Base-by-base conservation (phyloP, 352 stramenopile genomes). In the Globisporangium sylvaticum region DNA sequence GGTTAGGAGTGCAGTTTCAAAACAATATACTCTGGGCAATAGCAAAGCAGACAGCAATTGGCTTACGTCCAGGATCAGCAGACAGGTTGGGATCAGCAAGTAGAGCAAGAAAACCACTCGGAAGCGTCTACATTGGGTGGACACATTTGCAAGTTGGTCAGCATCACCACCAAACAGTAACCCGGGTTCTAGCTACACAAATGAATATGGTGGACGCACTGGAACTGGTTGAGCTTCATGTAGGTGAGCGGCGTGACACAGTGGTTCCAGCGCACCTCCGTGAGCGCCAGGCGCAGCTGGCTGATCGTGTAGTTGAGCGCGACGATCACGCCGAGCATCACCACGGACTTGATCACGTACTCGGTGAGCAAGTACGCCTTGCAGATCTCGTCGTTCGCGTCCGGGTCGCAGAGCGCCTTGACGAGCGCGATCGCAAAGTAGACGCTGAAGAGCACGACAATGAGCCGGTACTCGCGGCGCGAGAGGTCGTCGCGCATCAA, bases 171-270 rank as follows among this genome's bases (percentile, higher is more conserved):
- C 56, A 58, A n/a, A 57, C 37, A 65, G 39, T 1, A 9, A 37
- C 7, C 6, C 10, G 9, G 31, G 7, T 37, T 37, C 31, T 37
- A 37, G 31, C 6, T 37, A 37, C 7, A 37, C 31, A 37, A 37
- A 37, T 12, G 12, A 42, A 4, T 3, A 46, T 46, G 37, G 14
- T 15, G 31, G 31, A 72, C 77, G 24, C 64, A 89, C 81, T 82
- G 73, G 52, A 88, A 88, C 63, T 89, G 81, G n/a, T 84, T 78
- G 52, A 92, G 78, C 60, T 88, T 88, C 75, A 88, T 88, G 66
- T 90, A 88, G 22, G 76, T 83, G 25, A 89, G 66, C 18, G 83
- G 79, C 0, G 80, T 87, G 32, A 84, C 74, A 61, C 75, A 75
- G 58, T 78, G 78, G 62, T 88, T 81, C 83, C 83, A 91, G 20